These are phyloP conservation scores for Hyphopichia fennica DNA, from an alignment of 1,139 yeast species.

Conservation along the genomic window DNA sequence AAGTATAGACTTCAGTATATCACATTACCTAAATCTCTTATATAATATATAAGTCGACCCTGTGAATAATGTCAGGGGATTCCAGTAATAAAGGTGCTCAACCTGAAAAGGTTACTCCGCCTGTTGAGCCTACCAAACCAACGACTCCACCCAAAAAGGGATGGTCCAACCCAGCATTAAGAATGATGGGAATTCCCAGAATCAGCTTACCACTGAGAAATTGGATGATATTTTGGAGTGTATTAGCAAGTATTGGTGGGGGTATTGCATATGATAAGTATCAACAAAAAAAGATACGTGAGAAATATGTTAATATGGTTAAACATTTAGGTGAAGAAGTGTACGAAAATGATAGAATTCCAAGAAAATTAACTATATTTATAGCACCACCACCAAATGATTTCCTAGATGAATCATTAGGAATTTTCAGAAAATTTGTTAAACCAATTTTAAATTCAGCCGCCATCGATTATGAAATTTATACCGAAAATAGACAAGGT, in stretches of 20 bases:
- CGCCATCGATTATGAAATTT: conserved; percentile 81
- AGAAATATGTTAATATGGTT: conserved; percentile 66
- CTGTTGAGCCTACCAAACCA: conserved; percentile 1
- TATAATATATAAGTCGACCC: not conserved
- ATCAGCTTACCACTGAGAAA: conserved; percentile 83
- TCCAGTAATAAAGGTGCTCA: not conserved
- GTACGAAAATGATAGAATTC: conserved; percentile 44
- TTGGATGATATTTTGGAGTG: conserved; percentile 89
- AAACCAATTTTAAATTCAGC: conserved; percentile 87
- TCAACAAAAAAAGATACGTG: conserved; percentile 66
- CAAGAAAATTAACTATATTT: conserved; percentile 78
- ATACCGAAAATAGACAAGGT: conserved; percentile 81
- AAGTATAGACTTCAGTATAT: too few relatives aligned
- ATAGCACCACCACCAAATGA: conserved; percentile 97
- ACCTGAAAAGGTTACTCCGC: conserved; percentile 2
- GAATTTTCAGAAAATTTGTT: conserved; percentile 73
- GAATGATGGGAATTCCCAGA: conserved; percentile 82
- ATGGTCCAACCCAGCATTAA: conserved; percentile 81
- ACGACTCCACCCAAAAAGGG: conserved; percentile 32
- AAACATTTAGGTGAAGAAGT: conserved; percentile 42
- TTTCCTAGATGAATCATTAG: conserved; percentile 72
- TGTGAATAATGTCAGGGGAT: not conserved
- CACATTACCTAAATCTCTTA: too few relatives aligned
- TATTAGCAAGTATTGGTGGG: conserved; percentile 65
- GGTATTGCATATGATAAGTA: conserved; percentile 77